Base-by-base conservation (phyloP, 352 stramenopile species). In the Pythium aphanidermatum region DNA sequence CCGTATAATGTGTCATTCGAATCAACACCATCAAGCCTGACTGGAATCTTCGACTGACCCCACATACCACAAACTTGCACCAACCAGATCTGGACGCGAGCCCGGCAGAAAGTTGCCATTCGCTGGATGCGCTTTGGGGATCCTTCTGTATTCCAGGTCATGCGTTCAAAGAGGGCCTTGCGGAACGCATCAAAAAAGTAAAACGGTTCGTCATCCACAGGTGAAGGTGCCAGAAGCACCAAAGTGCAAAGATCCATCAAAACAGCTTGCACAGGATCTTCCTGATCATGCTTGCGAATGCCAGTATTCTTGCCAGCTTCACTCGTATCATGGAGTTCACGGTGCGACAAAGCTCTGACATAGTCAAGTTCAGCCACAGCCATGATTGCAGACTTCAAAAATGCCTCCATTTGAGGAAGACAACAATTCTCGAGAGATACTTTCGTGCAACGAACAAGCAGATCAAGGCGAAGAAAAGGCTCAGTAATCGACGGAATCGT, bases 1-100 rank as follows among this genome's bases (percentile, higher is more conserved):
- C 72, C 76, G 37, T 94, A 96, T 1, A 96, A 55, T 3, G 83
- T 72, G 43, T 95, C 79, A 42, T 96, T 96, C n/a, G 68, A 83
- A 25, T 93, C 79, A 13, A 95, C 67, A 12, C 77, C 60, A 14
- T 55, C 12, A 0, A 86, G 41, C 30, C 60, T 56, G 25, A 37
- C 24, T 4, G 68, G 64, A 0, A 88, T 45, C 1, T 56, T 59
- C 17, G 36, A 35, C 39, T 91, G 79, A 0, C 68, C 65, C 79
- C 79, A 91, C 5, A 85, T 46, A 2, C 56, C 63, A 60, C 75
- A 86, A 4, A 91, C 28, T 46, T 88, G 65, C 5, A 71, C 25
- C 20, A 86, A 30, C 21, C 58, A 59, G 1, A 88, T 45, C 27
- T 68, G 21, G 10, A 83, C 46, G 2, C 58, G 70, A 19, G 85